Percentiles rank a stretch among this genome's conserved stretches.
phyloP scores from a whole-genome alignment of 164 flowering plant genomes.

The grape (Vitis vinifera) region ASM3070453v1 NC_081822.1:6505501-6506000 shows the following conservation, averaged over 20 bases:
- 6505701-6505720: constrained; percentile 22
- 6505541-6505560: constrained; percentile 44
- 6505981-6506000: constrained; percentile 25
- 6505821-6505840: constrained; percentile 18
- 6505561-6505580: constrained; percentile 55
- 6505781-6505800: constrained; percentile 8
- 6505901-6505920: neutral
- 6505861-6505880: constrained; percentile 36
- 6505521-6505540: constrained; percentile 23
- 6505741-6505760: constrained; percentile 29
- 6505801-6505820: constrained; percentile 20
- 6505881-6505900: constrained; percentile 17
- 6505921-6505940: neutral
- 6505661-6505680: constrained; percentile 24
- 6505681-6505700: constrained; percentile 30
- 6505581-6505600: constrained; percentile 34
- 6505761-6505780: constrained; percentile 23
- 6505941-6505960: neutral
- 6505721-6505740: constrained; percentile 30
- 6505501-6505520: constrained; percentile 32
- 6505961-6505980: constrained; percentile 32
- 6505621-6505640: constrained; percentile 1
- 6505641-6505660: constrained; percentile 19
- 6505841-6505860: constrained; percentile 18
- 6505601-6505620: constrained; percentile 1